These are phyloP conservation scores for Clonostachys byssicola DNA, from an alignment of 2,329 filamentous ascomycete species.

Conservation along the genomic window DNA sequence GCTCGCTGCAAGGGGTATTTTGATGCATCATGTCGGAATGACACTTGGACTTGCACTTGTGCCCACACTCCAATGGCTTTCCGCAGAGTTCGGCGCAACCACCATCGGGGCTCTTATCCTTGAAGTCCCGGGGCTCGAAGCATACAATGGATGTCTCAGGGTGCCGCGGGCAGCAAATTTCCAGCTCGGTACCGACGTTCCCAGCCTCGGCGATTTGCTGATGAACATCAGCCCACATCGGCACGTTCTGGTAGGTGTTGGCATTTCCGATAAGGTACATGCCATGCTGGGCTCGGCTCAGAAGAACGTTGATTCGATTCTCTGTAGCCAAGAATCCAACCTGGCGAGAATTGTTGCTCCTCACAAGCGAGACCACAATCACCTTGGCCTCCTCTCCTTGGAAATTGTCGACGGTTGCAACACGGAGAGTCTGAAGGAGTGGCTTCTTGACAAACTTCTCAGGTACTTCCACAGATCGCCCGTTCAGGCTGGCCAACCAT, in stretches of 20 bases:
- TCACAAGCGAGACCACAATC: constrained; percentile 65
- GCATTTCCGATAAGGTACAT: constrained; percentile 72
- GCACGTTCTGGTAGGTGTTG: constrained; percentile 47
- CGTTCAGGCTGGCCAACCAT: constrained; percentile 15
- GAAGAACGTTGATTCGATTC: constrained; percentile 67
- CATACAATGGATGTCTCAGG: constrained; percentile 43
- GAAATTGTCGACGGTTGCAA: constrained; percentile 72
- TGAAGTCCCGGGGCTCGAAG: constrained; percentile 53
- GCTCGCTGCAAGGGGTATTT: constrained; percentile 37
- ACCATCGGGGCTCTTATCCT: constrained; percentile 52
- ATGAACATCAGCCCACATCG: constrained; percentile 62
- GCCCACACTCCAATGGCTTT: constrained; percentile 41
- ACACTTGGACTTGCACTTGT: constrained; percentile 38
- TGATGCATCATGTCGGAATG: constrained; percentile 42
- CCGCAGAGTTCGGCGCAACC: constrained; percentile 52
- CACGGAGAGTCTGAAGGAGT: constrained; percentile 41
- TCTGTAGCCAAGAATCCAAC: constrained; percentile 63
- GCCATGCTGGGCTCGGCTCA: constrained; percentile 63
- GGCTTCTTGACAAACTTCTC: constrained; percentile 16
- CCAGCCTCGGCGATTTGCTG: constrained; percentile 37
- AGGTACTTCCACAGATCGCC: constrained; percentile 9
- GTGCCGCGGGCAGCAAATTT: constrained; percentile 59
- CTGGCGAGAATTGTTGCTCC: constrained; percentile 56
- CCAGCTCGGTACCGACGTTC: constrained; percentile 44
- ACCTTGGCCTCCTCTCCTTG: constrained; percentile 74